Evolutionary conservation across 2,329 filamentous ascomycete species (phyloP).

Genomic region (Blastomyces gilchristii): DNA sequence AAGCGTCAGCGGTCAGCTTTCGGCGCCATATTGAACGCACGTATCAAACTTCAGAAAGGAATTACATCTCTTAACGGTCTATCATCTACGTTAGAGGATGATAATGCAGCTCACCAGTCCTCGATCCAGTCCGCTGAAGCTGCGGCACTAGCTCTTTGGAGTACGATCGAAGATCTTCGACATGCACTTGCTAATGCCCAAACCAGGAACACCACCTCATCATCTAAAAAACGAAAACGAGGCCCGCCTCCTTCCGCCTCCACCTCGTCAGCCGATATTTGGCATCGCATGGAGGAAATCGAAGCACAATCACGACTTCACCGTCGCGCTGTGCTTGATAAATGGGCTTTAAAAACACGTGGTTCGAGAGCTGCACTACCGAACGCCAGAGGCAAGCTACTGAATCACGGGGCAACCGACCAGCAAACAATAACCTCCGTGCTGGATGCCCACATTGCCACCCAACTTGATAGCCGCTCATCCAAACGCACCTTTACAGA

Average conservation of each 20-base stretch:
- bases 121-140: conserved; percentile 69
- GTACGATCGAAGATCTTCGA: conserved; percentile 47
- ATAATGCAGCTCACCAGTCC: conserved; percentile 22
- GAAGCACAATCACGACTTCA: conserved; percentile 51
- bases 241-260: conserved; percentile 37
- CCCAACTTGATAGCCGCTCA: conserved; percentile 27
- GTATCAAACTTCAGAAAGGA: conserved; percentile 88
- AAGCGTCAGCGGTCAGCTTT: conserved; percentile 78
- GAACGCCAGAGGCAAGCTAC: conserved; percentile 50
- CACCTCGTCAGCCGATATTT: conserved; percentile 56
- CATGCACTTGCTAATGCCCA: conserved; percentile 31
- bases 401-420: conserved; percentile 41
- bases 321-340: conserved; percentile 66
- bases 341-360: conserved; percentile 78
- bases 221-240: conserved; percentile 40
- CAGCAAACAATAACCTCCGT: conserved; percentile 43
- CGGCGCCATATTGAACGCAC: conserved; percentile 76
- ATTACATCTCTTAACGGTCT: conserved; percentile 73
- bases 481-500: conserved; percentile 22
- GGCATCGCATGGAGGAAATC: conserved; percentile 57
- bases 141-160: conserved; percentile 76
- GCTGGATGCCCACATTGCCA: conserved; percentile 36
- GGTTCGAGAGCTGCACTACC: conserved; percentile 42
- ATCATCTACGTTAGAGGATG: conserved; percentile 37
- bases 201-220: conserved; percentile 22